Evolutionary conservation across 1,139 yeast species (phyloP).

Genomic region (Torulaspora pretoriensis): DNA sequence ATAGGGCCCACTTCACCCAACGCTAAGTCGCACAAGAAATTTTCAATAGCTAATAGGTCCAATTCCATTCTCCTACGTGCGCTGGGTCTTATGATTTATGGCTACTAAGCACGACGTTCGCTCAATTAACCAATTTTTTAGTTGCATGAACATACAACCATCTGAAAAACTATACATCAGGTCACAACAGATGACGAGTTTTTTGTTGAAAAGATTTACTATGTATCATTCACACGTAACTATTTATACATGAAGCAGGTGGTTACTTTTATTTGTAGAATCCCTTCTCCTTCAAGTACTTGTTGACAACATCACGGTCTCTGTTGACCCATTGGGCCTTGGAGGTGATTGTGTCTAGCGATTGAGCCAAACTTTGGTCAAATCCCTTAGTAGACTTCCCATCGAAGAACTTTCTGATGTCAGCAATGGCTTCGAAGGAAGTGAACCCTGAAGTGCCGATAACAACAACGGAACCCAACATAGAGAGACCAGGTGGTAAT

Average conservation of each 20-base stretch:
- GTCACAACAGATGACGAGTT: background rate
- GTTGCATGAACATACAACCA: background rate
- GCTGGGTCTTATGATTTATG: background rate
- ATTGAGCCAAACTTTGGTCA: constrained; percentile 68
- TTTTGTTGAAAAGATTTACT: background rate
- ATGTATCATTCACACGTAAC: constrained; percentile 3
- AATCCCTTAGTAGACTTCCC: constrained; percentile 64
- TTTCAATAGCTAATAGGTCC: constrained; percentile 25
- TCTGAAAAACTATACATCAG: background rate
- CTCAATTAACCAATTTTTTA: background rate
- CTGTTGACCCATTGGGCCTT: constrained; percentile 64
- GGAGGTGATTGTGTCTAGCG: constrained; percentile 61
- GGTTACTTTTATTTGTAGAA: constrained; percentile 31
- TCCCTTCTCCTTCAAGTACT: constrained; percentile 51
- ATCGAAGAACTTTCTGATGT: constrained; percentile 56
- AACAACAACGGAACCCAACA: constrained; percentile 70
- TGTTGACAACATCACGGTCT: constrained; percentile 50
- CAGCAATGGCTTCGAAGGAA: constrained; percentile 52
- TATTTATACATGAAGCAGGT: constrained; percentile 1
- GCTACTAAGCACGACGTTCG: background rate
- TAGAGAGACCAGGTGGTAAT: constrained; percentile 77
- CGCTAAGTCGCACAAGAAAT: constrained; percentile 27
- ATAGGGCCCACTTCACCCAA: constrained; percentile 42
- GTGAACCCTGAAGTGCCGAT: constrained; percentile 64
- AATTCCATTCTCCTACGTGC: constrained; percentile 6